A percentile compares a stretch with the other conserved stretches of the same genome.
Conservation (phyloP, 768 basidiomycete species). For the Termitomyces sp. region DNA sequence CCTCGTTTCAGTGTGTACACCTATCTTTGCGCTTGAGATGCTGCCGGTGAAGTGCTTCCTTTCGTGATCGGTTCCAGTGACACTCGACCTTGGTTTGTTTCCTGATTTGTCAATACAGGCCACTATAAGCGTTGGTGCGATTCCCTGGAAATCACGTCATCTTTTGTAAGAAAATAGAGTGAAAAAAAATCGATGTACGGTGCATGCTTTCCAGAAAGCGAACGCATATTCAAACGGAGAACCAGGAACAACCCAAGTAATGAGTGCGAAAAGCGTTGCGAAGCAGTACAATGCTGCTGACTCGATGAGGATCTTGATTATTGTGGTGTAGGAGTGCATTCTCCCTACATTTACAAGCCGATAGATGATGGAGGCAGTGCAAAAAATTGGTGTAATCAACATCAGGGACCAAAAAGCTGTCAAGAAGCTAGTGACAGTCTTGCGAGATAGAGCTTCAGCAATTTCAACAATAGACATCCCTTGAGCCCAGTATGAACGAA, state of each 20-base stretch:
- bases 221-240: not conserved
- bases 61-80: not conserved
- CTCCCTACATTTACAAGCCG: not conserved
- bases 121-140: not conserved
- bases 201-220: not conserved
- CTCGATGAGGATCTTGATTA: not conserved
- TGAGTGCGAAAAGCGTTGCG: not conserved
- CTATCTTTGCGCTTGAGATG: not conserved
- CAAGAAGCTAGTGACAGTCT: not conserved
- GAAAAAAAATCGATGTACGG: not conserved
- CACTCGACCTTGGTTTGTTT: not conserved
- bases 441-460: not conserved
- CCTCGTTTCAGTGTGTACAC: not conserved
- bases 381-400: slow-evolving; percentile 6
- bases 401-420: slow-evolving; percentile 1
- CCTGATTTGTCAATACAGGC: not conserved
- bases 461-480: not conserved
- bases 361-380: slow-evolving; percentile 9
- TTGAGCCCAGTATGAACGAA: not conserved
- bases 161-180: not conserved
- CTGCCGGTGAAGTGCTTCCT: not conserved
- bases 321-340: not conserved
- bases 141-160: not conserved
- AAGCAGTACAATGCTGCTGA: not conserved
- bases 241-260: not conserved